These are phyloP conservation scores for Eutrema salsugineum DNA, from an alignment of 441 rosid species.

Conservation along the genomic window DNA sequence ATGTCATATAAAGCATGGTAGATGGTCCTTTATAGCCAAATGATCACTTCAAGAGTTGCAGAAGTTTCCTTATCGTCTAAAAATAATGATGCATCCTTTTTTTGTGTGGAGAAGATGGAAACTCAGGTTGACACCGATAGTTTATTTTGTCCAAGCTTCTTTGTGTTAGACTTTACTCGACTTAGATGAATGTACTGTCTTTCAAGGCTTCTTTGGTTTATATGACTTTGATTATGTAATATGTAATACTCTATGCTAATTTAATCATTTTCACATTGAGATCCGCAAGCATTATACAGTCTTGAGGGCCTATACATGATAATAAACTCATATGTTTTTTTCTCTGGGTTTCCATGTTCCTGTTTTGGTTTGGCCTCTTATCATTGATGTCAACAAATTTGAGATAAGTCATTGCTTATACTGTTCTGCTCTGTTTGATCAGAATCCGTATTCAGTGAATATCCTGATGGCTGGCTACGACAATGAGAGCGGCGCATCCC, in stretches of 20 bases:
- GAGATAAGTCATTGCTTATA: neutral
- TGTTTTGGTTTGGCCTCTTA: neutral
- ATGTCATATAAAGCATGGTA: neutral
- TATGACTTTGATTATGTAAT: neutral
- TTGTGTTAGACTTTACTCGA: neutral
- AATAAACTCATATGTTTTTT: neutral
- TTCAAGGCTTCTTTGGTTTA: neutral
- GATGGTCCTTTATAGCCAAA: neutral
- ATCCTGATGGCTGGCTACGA: conserved; percentile 91
- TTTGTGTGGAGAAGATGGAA: neutral
- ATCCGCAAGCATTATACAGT: neutral
- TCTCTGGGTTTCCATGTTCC: neutral
- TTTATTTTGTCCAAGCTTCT: neutral
- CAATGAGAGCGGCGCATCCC: conserved; percentile 81
- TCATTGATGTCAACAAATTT: neutral
- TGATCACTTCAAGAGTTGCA: neutral
- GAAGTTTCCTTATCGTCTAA: neutral
- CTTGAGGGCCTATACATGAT: neutral
- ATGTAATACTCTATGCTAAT: neutral
- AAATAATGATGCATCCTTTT: neutral
- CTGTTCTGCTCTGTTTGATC: conserved; percentile 8
- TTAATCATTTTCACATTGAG: neutral
- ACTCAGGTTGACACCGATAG: neutral
- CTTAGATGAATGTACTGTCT: neutral
- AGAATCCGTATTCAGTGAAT: conserved; percentile 91